Evolutionary conservation across 129 eudicot genomes (phyloP), one percentile per base, ranked within the genome.

Genomic region (Lactuca sativa): DNA sequence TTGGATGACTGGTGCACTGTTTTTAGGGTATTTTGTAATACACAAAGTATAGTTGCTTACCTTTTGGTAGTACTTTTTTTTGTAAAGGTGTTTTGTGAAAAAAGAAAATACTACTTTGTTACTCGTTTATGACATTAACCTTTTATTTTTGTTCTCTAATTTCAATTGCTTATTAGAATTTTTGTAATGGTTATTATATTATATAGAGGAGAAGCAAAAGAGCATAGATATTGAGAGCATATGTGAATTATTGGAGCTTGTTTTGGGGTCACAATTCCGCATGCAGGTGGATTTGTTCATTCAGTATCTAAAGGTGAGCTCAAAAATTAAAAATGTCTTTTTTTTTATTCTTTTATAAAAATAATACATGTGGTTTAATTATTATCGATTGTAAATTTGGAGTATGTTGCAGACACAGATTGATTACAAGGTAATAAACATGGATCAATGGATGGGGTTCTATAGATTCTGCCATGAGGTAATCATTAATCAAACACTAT

Each of bases 391-490:
- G 44, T 69, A 18, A 51, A 15, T 43, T 77, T 77, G 36, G 37
- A 49, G 66, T 54, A 8, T 40, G 52, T 34, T 76, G 66, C 92
- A 93, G 98, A 79, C 81, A 33, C 98, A 93, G 59, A 63, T 43
- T 75, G 98, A 93, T 75, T 93, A 89, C 87, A 93, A 93, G 82
- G 97, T 89, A 63, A 85, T 93, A 58, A 93, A 87, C 88, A 86
- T 83, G 92, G 98, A 93, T 78, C 98, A 93, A 43, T 93, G 98
- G 98, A 85, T 82, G 86, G 92, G 97, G 64, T 89, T 93, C 82
- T 93, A 81, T 47, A 86, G 98, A 60, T 93, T 93, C 75, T 85
- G 90, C 86, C 80, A 81, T 54, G 96, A 93, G 97, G 98, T 93
- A 74, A 56, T 16, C 6, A 80, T 70, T 56, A 34, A 66, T 56